Base-by-base conservation (phyloP, 257 asterid species). In the Dorcoceras hygrometricum region DNA sequence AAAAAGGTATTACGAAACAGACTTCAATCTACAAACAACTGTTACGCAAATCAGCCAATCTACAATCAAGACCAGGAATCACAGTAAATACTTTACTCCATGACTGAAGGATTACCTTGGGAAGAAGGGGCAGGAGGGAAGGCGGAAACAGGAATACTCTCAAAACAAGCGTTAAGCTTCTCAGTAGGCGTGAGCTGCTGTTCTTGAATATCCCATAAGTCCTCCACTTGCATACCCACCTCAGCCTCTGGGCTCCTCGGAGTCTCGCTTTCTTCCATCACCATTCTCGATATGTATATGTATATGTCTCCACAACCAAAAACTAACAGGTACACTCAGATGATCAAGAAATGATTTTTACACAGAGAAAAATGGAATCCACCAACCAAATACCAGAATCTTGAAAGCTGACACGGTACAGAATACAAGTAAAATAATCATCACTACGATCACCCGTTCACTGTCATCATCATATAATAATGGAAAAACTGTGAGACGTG, bases 201-300 rank as follows among this genome's bases (percentile, higher is more conserved):
- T 71, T 90, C 98, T 72, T 87, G 95, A 19, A 82, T 36, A 66
- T 94, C 99, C 98, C 99, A 94, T 4, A 94, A 76, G 84, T 87
- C 96, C 73, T 94, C 98, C 9, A 94, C 98, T 48, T 87, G 89
- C 98, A 90, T 84, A 63, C 99, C 99, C 74, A 94, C 75, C 79
- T 81, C 81, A 25, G 99, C 99, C 28, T 91, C 99, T 59, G 99
- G 98, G 82, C 99, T 94, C 73, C 99, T 74, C 29, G 97, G 99
- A 51, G 96, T 83, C 53, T 76, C 86, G 3, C 84, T 78, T 9
- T 80, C 91, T 61, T 83, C 95, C 71, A 78, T 73, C 70, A 60
- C 82, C 96, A 79, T 71, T 46, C 18, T 63, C 18, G 54, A 46
- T 46, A 46, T 16, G 54, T 46, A 46, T 14, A 19, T 0, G 36